phyloP scores from a whole-genome alignment of 2,329 filamentous ascomycete species.

The Penicillium concentricum region DNA sequence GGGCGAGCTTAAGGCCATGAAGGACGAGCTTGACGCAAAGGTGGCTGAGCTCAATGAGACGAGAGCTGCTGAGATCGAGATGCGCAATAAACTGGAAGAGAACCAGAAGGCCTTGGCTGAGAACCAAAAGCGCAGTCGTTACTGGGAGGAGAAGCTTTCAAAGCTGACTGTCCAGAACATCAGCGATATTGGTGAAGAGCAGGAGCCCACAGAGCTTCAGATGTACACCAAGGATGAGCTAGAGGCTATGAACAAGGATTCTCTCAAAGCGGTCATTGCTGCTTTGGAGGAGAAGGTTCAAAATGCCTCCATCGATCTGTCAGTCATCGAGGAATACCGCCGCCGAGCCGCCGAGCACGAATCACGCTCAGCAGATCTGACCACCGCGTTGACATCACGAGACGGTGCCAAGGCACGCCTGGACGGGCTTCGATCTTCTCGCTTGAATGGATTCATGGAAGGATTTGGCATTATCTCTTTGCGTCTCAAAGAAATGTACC shows the following conservation, averaged over 20 bases:
- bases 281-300: slow-evolving; percentile 73
- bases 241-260: slow-evolving; percentile 61
- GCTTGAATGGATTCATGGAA: slow-evolving; percentile 96
- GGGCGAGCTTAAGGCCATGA: slow-evolving; percentile 73
- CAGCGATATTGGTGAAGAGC: slow-evolving; percentile 64
- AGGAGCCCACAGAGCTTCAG: slow-evolving; percentile 57
- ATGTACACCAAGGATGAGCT: slow-evolving; percentile 73
- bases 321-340: slow-evolving; percentile 85
- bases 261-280: slow-evolving; percentile 64
- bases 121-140: slow-evolving; percentile 76
- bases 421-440: slow-evolving; percentile 84
- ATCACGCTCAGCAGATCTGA: slow-evolving; percentile 78
- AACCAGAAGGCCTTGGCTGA: slow-evolving; percentile 85
- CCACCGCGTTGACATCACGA: slow-evolving; percentile 71
- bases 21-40: slow-evolving; percentile 83
- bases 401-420: slow-evolving; percentile 89
- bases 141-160: slow-evolving; percentile 86
- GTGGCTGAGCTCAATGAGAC: slow-evolving; percentile 83
- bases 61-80: slow-evolving; percentile 88
- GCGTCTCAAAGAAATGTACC: slow-evolving; percentile 98
- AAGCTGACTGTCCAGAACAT: slow-evolving; percentile 84
- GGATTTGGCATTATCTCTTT: slow-evolving; percentile 93
- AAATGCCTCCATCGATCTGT: slow-evolving; percentile 81
- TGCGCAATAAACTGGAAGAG: slow-evolving; percentile 97
- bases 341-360: slow-evolving; percentile 81